Evolutionary conservation across 495 filamentous ascomycete species (phyloP).

Genomic region (Penicillium crystallinum): DNA sequence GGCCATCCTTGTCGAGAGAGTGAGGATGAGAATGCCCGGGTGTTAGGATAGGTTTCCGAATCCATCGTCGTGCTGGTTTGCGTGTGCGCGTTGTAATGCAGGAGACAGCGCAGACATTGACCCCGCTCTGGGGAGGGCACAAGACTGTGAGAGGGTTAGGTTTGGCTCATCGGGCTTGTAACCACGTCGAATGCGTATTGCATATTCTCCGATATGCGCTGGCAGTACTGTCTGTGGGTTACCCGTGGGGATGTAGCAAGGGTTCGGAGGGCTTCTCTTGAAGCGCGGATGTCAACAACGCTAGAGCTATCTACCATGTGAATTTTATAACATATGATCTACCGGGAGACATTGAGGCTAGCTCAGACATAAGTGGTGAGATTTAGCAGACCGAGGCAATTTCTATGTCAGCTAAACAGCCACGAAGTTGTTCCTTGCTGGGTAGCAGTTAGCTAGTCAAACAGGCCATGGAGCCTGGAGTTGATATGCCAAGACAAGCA

Average conservation of each 20-base stretch:
- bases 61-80: slow-evolving; percentile 28
- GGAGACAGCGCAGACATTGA: slow-evolving; percentile 15
- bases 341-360: too few relatives aligned
- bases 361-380: background rate
- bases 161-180: slow-evolving; percentile 10
- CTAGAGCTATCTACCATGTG: background rate
- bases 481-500: slow-evolving; percentile 19
- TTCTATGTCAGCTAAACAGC: background rate
- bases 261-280: background rate
- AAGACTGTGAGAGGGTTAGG: slow-evolving; percentile 13
- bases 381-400: background rate
- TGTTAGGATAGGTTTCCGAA: slow-evolving; percentile 23
- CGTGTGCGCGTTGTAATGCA: slow-evolving; percentile 9
- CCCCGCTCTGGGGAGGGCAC: slow-evolving; percentile 20
- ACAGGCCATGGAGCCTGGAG: background rate
- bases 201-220: slow-evolving; percentile 15
- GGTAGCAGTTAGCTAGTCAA: background rate
- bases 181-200: slow-evolving; percentile 16
- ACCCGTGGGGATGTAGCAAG: background rate
- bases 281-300: background rate
- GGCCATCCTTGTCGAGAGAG: slow-evolving; percentile 29
- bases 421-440: background rate
- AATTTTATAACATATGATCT: too few relatives aligned
- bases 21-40: slow-evolving; percentile 26
- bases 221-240: slow-evolving; percentile 2